Evolutionary conservation across 2,329 filamentous ascomycete genomes (phyloP).

Genomic region (Sporothrix schenckii): DNA sequence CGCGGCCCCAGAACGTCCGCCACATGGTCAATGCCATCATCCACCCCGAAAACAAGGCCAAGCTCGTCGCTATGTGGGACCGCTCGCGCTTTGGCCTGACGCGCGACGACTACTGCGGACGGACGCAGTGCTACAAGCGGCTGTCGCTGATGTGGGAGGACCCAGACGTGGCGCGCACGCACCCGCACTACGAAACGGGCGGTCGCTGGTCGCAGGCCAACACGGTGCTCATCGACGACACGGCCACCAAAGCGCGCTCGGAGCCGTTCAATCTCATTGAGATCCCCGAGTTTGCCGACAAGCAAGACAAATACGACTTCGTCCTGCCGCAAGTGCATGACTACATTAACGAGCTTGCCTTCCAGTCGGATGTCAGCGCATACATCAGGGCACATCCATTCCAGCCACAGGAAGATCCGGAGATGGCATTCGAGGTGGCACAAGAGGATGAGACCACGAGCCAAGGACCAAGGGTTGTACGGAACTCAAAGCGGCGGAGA

Average conservation of each 20-base stretch:
- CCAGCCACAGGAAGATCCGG: background rate
- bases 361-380: slow-evolving; percentile 63
- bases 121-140: slow-evolving; percentile 89
- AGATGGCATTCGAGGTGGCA: background rate
- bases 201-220: slow-evolving; percentile 75
- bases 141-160: slow-evolving; percentile 72
- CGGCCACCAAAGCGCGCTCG: slow-evolving; percentile 72
- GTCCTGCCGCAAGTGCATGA: slow-evolving; percentile 64
- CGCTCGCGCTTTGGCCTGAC: slow-evolving; percentile 75
- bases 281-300: slow-evolving; percentile 73
- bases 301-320: slow-evolving; percentile 46
- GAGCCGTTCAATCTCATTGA: slow-evolving; percentile 83
- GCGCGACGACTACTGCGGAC: slow-evolving; percentile 63
- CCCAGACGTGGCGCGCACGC: slow-evolving; percentile 47
- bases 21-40: slow-evolving; percentile 70
- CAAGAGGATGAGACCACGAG: slow-evolving; percentile 15
- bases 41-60: slow-evolving; percentile 26
- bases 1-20: slow-evolving; percentile 70
- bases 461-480: background rate
- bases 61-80: slow-evolving; percentile 73
- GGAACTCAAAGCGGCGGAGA: background rate
- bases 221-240: slow-evolving; percentile 89
- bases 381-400: slow-evolving; percentile 61
- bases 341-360: slow-evolving; percentile 59
- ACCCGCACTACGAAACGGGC: slow-evolving; percentile 45